Evolutionary conservation across 345 rosid species (phyloP).

Genomic region (Salix exigua): DNA sequence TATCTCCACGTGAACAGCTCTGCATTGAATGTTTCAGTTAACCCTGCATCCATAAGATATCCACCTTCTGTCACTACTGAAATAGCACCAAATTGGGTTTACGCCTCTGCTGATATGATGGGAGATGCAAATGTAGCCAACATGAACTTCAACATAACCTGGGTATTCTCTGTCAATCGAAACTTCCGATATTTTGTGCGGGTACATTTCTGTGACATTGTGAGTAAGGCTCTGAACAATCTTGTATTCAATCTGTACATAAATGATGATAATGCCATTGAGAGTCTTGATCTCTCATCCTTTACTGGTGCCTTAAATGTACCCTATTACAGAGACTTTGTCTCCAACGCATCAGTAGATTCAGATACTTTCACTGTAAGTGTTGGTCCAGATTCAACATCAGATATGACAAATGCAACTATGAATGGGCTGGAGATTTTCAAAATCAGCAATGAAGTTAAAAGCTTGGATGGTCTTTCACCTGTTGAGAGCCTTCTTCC

Average conservation of each 20-base stretch:
- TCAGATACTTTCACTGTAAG: conserved; percentile 62
- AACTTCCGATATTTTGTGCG: conserved; percentile 79
- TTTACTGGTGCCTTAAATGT: conserved; percentile 42
- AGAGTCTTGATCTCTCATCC: conserved; percentile 71
- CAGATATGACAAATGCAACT: conserved; percentile 58
- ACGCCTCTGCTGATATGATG: conserved; percentile 88
- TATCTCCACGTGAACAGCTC: conserved; percentile 88
- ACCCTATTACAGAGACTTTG: conserved; percentile 76
- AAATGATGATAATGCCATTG: conserved; percentile 63
- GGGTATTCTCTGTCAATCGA: conserved; percentile 71
- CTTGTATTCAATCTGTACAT: conserved; percentile 81
- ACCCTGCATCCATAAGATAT: conserved; percentile 64
- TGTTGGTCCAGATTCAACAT: conserved; percentile 70
- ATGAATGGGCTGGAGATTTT: conserved; percentile 89
- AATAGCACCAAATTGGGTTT: conserved; percentile 85
- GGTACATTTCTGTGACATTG: conserved; percentile 82
- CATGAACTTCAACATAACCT: conserved; percentile 77
- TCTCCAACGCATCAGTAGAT: conserved; percentile 62
- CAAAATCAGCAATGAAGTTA: conserved; percentile 73
- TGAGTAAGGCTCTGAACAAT: conserved; percentile 61
- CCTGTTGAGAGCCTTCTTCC: conserved; percentile 60
- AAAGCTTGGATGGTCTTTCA: conserved; percentile 66
- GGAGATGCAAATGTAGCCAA: conserved; percentile 67
- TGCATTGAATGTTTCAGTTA: conserved; percentile 57
- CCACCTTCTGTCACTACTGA: conserved; percentile 45